Base-by-base conservation (phyloP, 345 rosid genomes). In the Lepidium africanum region DNA sequence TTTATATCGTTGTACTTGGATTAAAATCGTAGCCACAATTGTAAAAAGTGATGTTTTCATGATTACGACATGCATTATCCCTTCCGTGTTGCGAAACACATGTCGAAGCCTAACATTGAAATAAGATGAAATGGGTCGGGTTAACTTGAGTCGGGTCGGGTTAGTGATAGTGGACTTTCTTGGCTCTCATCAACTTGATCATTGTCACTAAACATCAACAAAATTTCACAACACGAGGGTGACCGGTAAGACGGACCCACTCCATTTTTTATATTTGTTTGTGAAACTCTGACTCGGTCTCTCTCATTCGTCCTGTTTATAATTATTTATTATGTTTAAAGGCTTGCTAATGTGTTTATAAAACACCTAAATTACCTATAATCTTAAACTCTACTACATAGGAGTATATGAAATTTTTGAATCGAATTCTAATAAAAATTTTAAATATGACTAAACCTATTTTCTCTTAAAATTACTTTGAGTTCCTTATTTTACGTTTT, bases 181-280 rank as follows among this genome's bases (percentile, higher is more conserved):
- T 41, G 68, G 68, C 61, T 60, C 52, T 70, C 30, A 71, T 54
- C 63, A 62, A 71, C 54, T 60, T 60, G 60, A 35, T 61, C 30
- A 32, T 13, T 7, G 68, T 61, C 61, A 61, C 27, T 51, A 5
- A 37, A 40, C 43, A 21, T 59, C 36, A 58, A 39, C 47, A 6
- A 12, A 39, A 40, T 1, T 30, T 30, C 56, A 46, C 39, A 69
- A 47, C 48, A 58, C 27, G 25, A 11, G 41, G 41, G 48, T 71
- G 19, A 45, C 63, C 14, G 33, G 40, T 53, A 35, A 53, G 33
- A 5, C 9, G 63, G 51, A 0, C 40, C 69, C 50, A 46, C 36
- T 71, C 32, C 27, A 21, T 27, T 15, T 27, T 15, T 56, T 3
- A 21, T 27, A 38, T 15, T 15, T 2, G 14, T 69, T 69, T 59